A percentile compares a stretch with the other conserved stretches of the same genome.
These are phyloP conservation scores for Auriscalpium vulgare DNA, from an alignment of 768 basidiomycete species.

Conservation along the genomic window DNA sequence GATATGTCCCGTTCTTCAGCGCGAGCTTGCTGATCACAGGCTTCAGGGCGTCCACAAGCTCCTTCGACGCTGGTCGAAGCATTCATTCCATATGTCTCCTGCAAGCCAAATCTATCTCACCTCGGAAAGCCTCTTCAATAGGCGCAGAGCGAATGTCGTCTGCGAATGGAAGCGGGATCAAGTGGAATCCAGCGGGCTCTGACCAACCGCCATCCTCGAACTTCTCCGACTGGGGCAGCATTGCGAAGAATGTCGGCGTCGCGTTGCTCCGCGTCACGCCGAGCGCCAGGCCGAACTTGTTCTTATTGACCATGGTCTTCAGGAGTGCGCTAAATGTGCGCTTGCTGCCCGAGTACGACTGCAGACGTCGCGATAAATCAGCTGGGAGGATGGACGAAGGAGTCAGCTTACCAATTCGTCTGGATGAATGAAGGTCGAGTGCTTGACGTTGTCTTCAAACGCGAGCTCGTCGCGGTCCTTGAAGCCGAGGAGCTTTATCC, in stretches of 20 bases:
- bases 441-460: constrained; percentile 89
- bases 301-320: constrained; percentile 71
- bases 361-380: not conserved
- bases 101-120: constrained; percentile 27
- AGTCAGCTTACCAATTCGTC: constrained; percentile 64
- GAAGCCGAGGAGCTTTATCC: constrained; percentile 90
- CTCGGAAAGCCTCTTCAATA: constrained; percentile 54
- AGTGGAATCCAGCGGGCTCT: constrained; percentile 86
- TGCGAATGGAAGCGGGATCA: constrained; percentile 88
- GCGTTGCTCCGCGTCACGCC: constrained; percentile 62
- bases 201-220: constrained; percentile 63
- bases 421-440: constrained; percentile 87
- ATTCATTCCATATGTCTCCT: not conserved
- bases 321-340: constrained; percentile 86
- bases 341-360: constrained; percentile 85
- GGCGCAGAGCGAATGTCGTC: constrained; percentile 87
- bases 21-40: constrained; percentile 74
- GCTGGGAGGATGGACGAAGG: not conserved
- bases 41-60: constrained; percentile 56
- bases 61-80: constrained; percentile 49
- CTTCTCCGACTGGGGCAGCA: constrained; percentile 84
- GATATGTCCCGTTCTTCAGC: constrained; percentile 72
- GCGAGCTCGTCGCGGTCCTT: constrained; percentile 60
- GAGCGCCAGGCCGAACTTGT: constrained; percentile 75
- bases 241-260: constrained; percentile 71